Conservation (phyloP, 352 stramenopile genomes). For the Globisporangium mamillatum region DNA sequence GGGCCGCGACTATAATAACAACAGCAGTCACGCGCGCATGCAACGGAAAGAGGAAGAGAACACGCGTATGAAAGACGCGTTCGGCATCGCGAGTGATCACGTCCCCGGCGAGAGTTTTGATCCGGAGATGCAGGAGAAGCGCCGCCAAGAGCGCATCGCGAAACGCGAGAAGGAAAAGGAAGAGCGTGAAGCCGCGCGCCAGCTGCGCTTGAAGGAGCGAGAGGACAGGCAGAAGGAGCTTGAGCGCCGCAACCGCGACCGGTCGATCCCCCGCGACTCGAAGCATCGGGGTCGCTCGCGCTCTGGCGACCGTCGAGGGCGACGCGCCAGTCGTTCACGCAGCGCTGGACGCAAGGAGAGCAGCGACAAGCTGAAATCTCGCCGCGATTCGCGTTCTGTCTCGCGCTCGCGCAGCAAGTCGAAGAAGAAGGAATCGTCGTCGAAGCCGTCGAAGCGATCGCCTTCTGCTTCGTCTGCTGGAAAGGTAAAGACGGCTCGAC, state of each 20-base stretch:
- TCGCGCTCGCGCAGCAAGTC: conserved; percentile 16
- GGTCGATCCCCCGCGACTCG: conserved; percentile 17
- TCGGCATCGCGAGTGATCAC: conserved; percentile 71
- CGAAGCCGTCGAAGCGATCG: neutral
- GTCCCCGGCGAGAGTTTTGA: conserved; percentile 79
- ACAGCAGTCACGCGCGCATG: conserved; percentile 51
- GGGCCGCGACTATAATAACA: conserved; percentile 16
- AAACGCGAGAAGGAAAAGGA: conserved; percentile 45
- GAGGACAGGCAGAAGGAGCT: conserved; percentile 31
- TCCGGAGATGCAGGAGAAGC: conserved; percentile 62
- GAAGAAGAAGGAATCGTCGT: neutral
- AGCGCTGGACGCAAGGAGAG: conserved; percentile 14
- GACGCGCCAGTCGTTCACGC: conserved; percentile 8
- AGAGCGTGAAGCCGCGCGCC: conserved; percentile 40
- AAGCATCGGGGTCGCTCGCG: conserved; percentile 19
- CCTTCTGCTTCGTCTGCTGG: neutral
- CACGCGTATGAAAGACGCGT: conserved; percentile 60
- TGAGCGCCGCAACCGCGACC: conserved; percentile 32
- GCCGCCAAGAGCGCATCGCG: conserved; percentile 46
- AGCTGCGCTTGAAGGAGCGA: conserved; percentile 34
- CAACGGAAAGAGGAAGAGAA: conserved; percentile 71
- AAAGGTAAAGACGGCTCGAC: neutral
- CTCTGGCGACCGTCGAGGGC: conserved; percentile 17
- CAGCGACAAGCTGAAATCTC: neutral
- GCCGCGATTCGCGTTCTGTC: neutral